Evolutionary conservation across 1,284 basidiomycete genomes (phyloP).

Genomic region (Cryptococcus sp.): DNA sequence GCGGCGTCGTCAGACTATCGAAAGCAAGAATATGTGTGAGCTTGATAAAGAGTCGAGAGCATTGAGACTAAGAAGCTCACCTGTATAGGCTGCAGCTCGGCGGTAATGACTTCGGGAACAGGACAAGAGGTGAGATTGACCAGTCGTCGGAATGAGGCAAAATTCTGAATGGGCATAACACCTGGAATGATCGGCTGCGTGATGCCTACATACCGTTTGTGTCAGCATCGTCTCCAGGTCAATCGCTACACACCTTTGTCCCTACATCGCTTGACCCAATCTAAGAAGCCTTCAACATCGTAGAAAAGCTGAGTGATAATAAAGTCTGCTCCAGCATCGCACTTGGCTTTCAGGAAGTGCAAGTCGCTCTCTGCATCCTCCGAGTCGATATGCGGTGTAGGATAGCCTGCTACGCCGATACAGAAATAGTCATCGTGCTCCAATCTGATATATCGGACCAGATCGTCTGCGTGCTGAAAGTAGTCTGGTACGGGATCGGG

Average conservation of each 20-base stretch:
- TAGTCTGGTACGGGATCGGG: constrained; percentile 76
- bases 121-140: constrained; percentile 83
- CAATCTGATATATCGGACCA: constrained; percentile 87
- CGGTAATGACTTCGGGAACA: constrained; percentile 71
- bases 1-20: constrained; percentile 81
- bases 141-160: constrained; percentile 86
- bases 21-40: neutral
- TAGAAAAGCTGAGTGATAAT: constrained; percentile 98
- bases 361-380: constrained; percentile 71
- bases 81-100: constrained; percentile 74
- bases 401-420: constrained; percentile 74
- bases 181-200: constrained; percentile 89
- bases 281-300: constrained; percentile 80
- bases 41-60: constrained; percentile 9
- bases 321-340: constrained; percentile 93
- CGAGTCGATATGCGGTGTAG: constrained; percentile 83
- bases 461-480: constrained; percentile 87
- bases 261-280: constrained; percentile 74
- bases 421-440: constrained; percentile 85
- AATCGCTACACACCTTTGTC: constrained; percentile 61
- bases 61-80: constrained; percentile 57
- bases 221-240: neutral
- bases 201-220: constrained; percentile 64
- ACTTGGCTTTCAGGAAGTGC: constrained; percentile 76
- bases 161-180: constrained; percentile 98